Evolutionary conservation across 345 rosid species (phyloP), one percentile per base, ranked within the genome.

Genomic region (Eucalyptus fibrosa): DNA sequence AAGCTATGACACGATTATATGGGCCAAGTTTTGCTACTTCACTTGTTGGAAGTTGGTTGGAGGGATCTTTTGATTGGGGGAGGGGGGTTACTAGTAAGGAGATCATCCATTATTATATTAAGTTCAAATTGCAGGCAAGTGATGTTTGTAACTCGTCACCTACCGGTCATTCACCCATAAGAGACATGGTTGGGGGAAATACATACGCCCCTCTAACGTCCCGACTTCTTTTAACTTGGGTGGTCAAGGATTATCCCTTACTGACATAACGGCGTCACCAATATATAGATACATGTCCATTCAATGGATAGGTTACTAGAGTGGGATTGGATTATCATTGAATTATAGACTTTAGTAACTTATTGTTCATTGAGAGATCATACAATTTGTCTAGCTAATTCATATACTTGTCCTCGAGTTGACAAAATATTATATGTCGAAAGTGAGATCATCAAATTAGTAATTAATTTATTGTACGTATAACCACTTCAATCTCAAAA

Each of bases 241-340:
- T 62, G 69, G 69, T 28, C 7, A 62, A 30, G 69, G 69, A 62
- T 62, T 30, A 62, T 62, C n/a, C 34, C 17, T 62, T 62, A 62
- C 34, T 28, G n/a, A 62, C 17, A 7, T 62, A 30, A 28, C 0
- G 9, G 0, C 1, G 3, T 30, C 34, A 62, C 8, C 34, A 6
- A 1, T 30, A 62, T 62, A 14, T 28, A 62, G 69, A 62, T 62
- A 62, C 16, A 62, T 62, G 69, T 0, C 42, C 3, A 69, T 69
- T 69, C 0, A 4, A 6, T 69, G 44, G 40, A 69, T 2, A 24
- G 62, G 30, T 56, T 56, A 56, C 62, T 56, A 1, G 14, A 56
- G 62, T 1, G 62, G 62, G 30, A 56, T 1, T 24, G 30, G 30
- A 56, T 56, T 56, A 56, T 23, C 28, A 56, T 56, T 24, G 3